Evolutionary conservation across 768 basidiomycete genomes (phyloP), one percentile per base, ranked within the genome.

Genomic region (Suillus lakei): DNA sequence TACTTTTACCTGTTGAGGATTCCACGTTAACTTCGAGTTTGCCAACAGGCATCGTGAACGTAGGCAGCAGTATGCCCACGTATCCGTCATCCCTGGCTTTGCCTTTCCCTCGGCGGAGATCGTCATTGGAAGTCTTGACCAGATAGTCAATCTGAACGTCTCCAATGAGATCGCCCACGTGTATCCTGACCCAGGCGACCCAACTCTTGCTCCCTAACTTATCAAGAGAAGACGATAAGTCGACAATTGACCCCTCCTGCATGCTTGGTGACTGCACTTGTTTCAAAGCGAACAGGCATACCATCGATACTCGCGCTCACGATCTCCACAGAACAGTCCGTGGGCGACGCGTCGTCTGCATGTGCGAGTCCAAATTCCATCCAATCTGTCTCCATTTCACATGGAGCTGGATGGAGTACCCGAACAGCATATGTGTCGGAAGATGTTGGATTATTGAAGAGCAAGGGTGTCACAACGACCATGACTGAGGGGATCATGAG

Each of bases 291-390:
- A 30, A 91, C 86, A 16, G 91, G 85, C 13, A 89, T 80, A 21
- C 89, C 90, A 61, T 90, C 88, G 51, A 91, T 72, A 68, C 83
- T 90, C 43, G 85, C 88, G 67, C 81, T 84, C 56, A 86, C 79
- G 58, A 91, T 81, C 18, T 88, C 82, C 56, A 89, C 81, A 62
- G 76, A 81, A 41, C 46, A 64, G 54, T 71, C 69, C 41, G 69
- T 65, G 56, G 66, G 66, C 26, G 64, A 61, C 38, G 60, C n/a
- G 30, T 48, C 15, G 34, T 60, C 56, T n/a, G 76, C 76, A 61
- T 84, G 79, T 2, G 87, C 87, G 59, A 93, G 79, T 32, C 91
- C 91, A 70, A 93, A 92, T 73, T 92, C 91, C 23, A 93, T 79
- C 87, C 86, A 91, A 60, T 89, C 90, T n/a, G 86, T 84, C 63